Evolutionary conservation across 116 monocot species (phyloP), one percentile per base, ranked within the genome.

Genomic region (Trichopus zeylanicus): DNA sequence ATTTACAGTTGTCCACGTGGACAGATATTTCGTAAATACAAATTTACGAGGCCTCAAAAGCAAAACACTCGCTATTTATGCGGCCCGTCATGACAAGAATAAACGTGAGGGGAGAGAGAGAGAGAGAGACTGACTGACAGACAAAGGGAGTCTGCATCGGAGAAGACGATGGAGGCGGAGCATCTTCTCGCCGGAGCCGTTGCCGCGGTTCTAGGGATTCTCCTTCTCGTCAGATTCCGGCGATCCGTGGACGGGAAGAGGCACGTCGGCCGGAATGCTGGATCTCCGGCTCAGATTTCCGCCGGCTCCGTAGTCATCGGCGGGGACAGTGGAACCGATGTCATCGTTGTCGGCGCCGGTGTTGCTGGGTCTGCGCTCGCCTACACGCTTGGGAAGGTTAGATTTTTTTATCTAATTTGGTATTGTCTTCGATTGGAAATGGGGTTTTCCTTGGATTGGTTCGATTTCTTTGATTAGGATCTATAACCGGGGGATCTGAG

Each of bases 341-440:
- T 85, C 32, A 69, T 90, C 48, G 67, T 90, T 24, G 89, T 85
- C 37, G 89, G 89, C 1, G 89, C 89, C 22, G 89, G 89, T 0
- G 86, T 91, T 20, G 91, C 91, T 15, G 91, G 91, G 22, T 76
- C 91, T 6, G 82, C 91, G 1, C 82, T 91, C 16, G 91, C 91
- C 13, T 86, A 77, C 61, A 75, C 86, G 0, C 91, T 91, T 2
- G 91, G 77, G 31, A 82, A 91, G 81, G 91, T 91, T 15, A 23
- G 57, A 37, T 33, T 28, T 1, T 22, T 6, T 19, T 16, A 49
- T 20, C 0, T 49, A 5, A 22, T 22, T 6, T 46, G 18, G 15
- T 46, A 5, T 33, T 35, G 34, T 10, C 34, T 35, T 5, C 34
- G n/a, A n/a, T n/a, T n/a, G n/a, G n/a, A n/a, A n/a, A n/a, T n/a